Conservation (phyloP, 495 filamentous ascomycete species). For the Podospora anserina region DNA sequence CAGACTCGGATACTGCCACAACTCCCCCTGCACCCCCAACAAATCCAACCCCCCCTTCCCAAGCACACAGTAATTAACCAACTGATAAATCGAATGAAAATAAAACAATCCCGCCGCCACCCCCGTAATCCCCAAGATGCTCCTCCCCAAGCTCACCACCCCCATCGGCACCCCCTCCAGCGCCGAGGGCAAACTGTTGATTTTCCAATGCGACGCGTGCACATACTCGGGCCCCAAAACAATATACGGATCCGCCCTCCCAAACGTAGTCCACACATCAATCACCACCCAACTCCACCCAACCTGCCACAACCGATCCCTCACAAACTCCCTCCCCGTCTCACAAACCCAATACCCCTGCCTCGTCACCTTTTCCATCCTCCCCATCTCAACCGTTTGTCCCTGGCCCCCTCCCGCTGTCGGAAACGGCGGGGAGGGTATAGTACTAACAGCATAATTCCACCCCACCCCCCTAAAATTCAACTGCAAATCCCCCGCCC, state of each 20-base stretch:
- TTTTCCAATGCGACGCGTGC: constrained; percentile 35
- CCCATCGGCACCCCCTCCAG: not conserved
- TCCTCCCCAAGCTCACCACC: not conserved
- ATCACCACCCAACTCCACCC: not conserved
- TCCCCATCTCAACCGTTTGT: not conserved
- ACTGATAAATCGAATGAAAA: constrained; percentile 43
- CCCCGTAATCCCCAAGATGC: not conserved
- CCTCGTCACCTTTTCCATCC: not conserved
- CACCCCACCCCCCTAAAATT: constrained; percentile 73
- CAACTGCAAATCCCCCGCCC: constrained; percentile 64
- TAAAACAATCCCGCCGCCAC: constrained; percentile 19
- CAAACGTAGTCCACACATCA: not conserved
- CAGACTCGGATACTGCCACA: constrained; percentile 64
- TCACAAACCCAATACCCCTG: not conserved
- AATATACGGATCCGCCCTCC: not conserved
- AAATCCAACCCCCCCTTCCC: constrained; percentile 1
- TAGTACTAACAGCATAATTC: constrained; percentile 62
- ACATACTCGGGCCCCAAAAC: not conserved
- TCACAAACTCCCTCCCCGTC: not conserved
- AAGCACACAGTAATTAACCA: constrained; percentile 49
- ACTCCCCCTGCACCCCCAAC: constrained; percentile 49
- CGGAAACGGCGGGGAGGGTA: constrained; percentile 43
- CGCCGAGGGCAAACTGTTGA: constrained; percentile 18
- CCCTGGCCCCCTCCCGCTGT: not conserved
- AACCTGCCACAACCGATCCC: not conserved